Evolutionary conservation across 345 rosid genomes (phyloP).

Genomic region (Erysimum cheiranthoides): DNA sequence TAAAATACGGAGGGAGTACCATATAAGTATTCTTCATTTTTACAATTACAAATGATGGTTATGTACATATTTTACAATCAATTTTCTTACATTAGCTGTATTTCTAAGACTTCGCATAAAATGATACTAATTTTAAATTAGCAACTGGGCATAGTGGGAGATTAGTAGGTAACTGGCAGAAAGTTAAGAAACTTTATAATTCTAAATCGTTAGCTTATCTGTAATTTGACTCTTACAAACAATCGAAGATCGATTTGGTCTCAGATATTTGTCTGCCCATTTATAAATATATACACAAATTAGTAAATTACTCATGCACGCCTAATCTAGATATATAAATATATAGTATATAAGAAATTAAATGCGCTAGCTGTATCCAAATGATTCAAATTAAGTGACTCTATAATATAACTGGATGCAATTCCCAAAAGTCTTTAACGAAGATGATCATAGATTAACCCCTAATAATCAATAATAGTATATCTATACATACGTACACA

Average conservation of each 20-base stretch:
- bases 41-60: neutral
- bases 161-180: constrained; percentile 37
- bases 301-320: constrained; percentile 34
- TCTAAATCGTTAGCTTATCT: constrained; percentile 40
- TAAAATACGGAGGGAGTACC: too few relatives aligned
- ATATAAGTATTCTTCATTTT: neutral
- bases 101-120: neutral
- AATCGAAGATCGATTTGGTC: constrained; percentile 33
- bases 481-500: neutral
- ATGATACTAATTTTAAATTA: constrained; percentile 31
- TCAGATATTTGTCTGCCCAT: constrained; percentile 34
- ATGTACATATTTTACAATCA: neutral
- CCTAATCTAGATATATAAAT: constrained; percentile 2
- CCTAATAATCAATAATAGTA: neutral
- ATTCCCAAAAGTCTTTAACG: neutral
- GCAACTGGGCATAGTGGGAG: constrained; percentile 41
- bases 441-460: neutral
- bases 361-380: constrained; percentile 35
- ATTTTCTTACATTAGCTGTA: neutral
- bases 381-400: constrained; percentile 39
- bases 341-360: constrained; percentile 11
- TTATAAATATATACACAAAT: constrained; percentile 16
- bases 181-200: constrained; percentile 23
- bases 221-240: constrained; percentile 34
- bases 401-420: constrained; percentile 11